Evolutionary conservation across 306 rosid genomes (phyloP).

Genomic region (Vicia villosa): DNA sequence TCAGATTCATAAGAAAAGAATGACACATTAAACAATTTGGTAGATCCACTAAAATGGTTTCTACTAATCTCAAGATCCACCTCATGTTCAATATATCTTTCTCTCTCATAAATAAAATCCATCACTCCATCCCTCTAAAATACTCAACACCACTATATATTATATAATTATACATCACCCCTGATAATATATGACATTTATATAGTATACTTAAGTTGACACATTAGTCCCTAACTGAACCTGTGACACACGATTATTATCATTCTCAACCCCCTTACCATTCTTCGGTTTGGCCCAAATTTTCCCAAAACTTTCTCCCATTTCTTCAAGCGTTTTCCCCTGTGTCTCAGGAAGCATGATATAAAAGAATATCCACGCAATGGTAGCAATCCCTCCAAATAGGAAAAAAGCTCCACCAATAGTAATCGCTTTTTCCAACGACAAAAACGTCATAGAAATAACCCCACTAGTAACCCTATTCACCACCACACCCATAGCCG

Average conservation of each 20-base stretch:
- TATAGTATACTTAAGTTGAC: conserved; percentile 11
- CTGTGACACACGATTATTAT: conserved; percentile 36
- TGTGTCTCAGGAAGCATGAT: conserved; percentile 71
- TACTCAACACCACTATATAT: neutral
- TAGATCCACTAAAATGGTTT: no score
- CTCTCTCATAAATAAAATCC: no score
- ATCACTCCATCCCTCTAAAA: no score
- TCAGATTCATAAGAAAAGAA: no score
- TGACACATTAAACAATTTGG: no score
- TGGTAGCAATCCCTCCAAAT: conserved; percentile 43
- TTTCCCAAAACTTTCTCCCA: conserved; percentile 74
- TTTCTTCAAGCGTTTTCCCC: conserved; percentile 72
- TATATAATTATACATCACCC: neutral
- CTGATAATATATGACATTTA: neutral
- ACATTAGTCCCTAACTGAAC: conserved; percentile 43
- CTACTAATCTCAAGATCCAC: no score
- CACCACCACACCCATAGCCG: conserved; percentile 58
- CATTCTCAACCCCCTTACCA: neutral
- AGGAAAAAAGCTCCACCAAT: conserved; percentile 83
- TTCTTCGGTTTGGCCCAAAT: conserved; percentile 27
- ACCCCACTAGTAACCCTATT: conserved; percentile 63
- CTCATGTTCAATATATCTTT: no score
- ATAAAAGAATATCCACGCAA: conserved; percentile 62
- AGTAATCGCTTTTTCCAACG: conserved; percentile 49
- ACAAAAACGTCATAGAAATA: conserved; percentile 72